A percentile compares a stretch with the other conserved stretches of the same genome.
These are phyloP conservation scores for Anthracocystis setariae DNA, from an alignment of 1,284 basidiomycete species.

Conservation along the genomic window DNA sequence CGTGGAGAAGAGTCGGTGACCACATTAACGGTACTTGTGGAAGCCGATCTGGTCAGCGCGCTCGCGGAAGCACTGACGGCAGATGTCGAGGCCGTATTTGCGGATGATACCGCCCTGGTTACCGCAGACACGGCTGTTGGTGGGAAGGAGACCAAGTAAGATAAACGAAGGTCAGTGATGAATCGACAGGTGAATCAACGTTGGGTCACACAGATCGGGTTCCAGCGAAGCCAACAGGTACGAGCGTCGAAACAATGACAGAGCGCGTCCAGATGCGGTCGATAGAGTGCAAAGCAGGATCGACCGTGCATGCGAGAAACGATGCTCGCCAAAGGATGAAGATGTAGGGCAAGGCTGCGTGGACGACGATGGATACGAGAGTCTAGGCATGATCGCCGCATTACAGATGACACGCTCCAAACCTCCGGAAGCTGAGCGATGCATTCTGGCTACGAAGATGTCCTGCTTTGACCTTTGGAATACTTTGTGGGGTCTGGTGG, in stretches of 20 bases:
- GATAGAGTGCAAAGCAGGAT: no score
- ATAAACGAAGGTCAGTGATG: constrained; percentile 10
- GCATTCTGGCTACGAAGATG: no score
- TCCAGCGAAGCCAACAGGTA: not conserved
- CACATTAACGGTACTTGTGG: constrained; percentile 57
- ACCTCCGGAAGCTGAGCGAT: no score
- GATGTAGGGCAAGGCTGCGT: no score
- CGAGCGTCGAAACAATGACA: constrained; percentile 1
- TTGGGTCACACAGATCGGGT: no score
- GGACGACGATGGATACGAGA: no score
- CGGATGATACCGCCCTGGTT: constrained; percentile 67
- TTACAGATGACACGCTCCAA: no score
- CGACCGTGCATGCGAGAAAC: no score
- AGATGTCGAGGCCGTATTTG: constrained; percentile 67
- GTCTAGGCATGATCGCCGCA: no score
- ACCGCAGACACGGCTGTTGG: constrained; percentile 64
- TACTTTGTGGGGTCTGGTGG: no score
- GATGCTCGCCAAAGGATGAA: no score
- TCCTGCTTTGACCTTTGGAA: no score
- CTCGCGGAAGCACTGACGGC: constrained; percentile 68
- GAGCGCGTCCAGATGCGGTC: not conserved
- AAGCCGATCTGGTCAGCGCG: constrained; percentile 67
- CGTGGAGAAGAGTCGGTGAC: not conserved
- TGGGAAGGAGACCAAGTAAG: not conserved
- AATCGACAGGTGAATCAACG: not conserved